Conservation (phyloP, 2,329 filamentous ascomycete genomes). For the Sporothrix globosa region DNA sequence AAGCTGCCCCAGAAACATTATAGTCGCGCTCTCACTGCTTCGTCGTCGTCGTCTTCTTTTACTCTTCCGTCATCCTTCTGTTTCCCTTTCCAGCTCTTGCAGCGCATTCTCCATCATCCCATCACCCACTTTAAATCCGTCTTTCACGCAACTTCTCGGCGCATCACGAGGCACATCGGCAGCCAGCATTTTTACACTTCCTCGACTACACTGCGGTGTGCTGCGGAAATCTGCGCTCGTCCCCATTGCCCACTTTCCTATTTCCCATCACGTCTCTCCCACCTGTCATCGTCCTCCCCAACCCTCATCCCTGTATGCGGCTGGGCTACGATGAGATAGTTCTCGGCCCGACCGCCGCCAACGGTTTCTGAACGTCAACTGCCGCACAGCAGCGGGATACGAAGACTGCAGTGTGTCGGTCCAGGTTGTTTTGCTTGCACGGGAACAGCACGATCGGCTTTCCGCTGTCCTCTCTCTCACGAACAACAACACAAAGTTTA, state of each 20-base stretch:
- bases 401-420: neutral
- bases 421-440: neutral
- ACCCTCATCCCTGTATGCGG: neutral
- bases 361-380: neutral
- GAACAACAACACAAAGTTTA: neutral
- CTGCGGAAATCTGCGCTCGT: neutral
- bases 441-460: neutral
- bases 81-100: neutral
- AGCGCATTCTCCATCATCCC: neutral
- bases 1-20: neutral
- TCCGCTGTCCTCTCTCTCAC: neutral
- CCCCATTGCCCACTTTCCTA: neutral
- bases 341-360: neutral
- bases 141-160: slow-evolving; percentile 1
- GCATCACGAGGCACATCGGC: neutral
- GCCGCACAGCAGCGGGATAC: neutral
- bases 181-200: neutral
- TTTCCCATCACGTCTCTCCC: neutral
- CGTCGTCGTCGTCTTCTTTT: neutral
- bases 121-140: neutral
- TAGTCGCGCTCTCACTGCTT: neutral
- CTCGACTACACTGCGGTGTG: neutral
- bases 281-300: neutral
- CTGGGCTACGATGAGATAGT: slow-evolving; percentile 7
- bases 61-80: neutral